Evolutionary conservation across 2,329 filamentous ascomycete species (phyloP).

Genomic region (Zymoseptoria ardabiliae): DNA sequence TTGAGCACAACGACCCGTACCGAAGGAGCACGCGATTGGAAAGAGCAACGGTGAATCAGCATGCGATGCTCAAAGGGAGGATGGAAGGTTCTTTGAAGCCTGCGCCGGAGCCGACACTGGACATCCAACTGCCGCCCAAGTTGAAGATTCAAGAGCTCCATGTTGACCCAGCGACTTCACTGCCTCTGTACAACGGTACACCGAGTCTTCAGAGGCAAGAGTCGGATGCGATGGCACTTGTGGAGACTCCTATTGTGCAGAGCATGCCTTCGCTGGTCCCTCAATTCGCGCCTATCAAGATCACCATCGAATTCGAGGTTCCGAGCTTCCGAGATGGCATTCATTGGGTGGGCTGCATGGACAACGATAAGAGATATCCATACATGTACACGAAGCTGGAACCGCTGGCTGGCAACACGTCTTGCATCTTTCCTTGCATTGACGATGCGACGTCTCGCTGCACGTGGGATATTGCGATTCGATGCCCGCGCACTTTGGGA

Average conservation of each 20-base stretch:
- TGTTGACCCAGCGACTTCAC: conserved; percentile 29
- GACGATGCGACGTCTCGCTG: conserved; percentile 76
- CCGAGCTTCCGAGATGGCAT: conserved; percentile 74
- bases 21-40: conserved; percentile 55
- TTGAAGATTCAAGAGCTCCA: conserved; percentile 57
- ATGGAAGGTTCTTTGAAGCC: conserved; percentile 52
- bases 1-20: conserved; percentile 57
- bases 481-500: conserved; percentile 76
- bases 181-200: conserved; percentile 39
- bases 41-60: conserved; percentile 59
- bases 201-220: conserved; percentile 26
- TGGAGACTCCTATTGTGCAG: conserved; percentile 23
- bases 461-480: conserved; percentile 82
- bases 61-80: conserved; percentile 67
- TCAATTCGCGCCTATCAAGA: conserved; percentile 51
- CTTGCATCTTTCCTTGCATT: conserved; percentile 85
- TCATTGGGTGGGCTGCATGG: conserved; percentile 82
- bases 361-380: conserved; percentile 73
- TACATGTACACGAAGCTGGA: conserved; percentile 86
- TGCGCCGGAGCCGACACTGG: conserved; percentile 49
- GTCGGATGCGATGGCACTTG: conserved; percentile 27
- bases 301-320: conserved; percentile 70
- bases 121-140: conserved; percentile 52
- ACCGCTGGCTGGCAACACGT: conserved; percentile 68
- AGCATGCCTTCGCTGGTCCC: conserved; percentile 23